A percentile compares a stretch with the other conserved stretches of the same genome.
Evolutionary conservation across 2,329 filamentous ascomycete species (phyloP).

Genomic region (Neurospora crassa): DNA sequence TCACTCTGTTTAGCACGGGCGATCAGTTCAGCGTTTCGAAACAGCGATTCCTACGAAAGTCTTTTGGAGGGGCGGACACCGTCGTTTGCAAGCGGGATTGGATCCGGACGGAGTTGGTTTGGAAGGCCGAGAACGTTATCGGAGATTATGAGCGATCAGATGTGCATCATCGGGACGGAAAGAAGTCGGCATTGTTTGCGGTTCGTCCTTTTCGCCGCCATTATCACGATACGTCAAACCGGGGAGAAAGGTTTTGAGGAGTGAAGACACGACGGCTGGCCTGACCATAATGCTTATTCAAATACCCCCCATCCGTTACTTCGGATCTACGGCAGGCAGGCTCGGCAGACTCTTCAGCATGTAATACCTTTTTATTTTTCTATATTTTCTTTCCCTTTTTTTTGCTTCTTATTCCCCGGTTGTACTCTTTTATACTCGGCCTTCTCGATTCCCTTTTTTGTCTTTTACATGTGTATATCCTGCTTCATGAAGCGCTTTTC

Average conservation of each 20-base stretch:
- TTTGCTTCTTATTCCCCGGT: conserved; percentile 13
- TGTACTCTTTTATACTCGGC: conserved; percentile 5
- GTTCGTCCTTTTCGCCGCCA: not conserved
- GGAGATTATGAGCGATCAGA: not conserved
- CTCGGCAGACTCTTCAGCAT: conserved; percentile 22
- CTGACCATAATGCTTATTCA: conserved; percentile 19
- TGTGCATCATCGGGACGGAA: not conserved
- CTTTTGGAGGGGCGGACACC: not conserved
- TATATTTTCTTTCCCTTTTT: conserved; percentile 15
- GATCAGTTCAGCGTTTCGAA: not conserved
- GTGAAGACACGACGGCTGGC: conserved; percentile 16
- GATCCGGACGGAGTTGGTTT: not conserved
- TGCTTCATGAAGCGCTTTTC: conserved; percentile 4
- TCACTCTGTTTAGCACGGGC: not conserved
- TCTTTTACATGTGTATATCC: conserved; percentile 15
- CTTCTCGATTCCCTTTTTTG: conserved; percentile 4
- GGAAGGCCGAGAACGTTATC: not conserved
- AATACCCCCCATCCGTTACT: conserved; percentile 16
- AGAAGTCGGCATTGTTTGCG: not conserved
- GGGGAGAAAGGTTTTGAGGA: conserved; percentile 7
- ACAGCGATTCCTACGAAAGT: not conserved
- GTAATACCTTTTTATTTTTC: conserved; percentile 22
- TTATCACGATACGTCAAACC: conserved; percentile 2
- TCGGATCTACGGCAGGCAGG: conserved; percentile 14
- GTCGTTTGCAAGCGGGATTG: not conserved